Conservation (phyloP, 2,329 filamentous ascomycete genomes). For the Pleoardoris graminearum region DNA sequence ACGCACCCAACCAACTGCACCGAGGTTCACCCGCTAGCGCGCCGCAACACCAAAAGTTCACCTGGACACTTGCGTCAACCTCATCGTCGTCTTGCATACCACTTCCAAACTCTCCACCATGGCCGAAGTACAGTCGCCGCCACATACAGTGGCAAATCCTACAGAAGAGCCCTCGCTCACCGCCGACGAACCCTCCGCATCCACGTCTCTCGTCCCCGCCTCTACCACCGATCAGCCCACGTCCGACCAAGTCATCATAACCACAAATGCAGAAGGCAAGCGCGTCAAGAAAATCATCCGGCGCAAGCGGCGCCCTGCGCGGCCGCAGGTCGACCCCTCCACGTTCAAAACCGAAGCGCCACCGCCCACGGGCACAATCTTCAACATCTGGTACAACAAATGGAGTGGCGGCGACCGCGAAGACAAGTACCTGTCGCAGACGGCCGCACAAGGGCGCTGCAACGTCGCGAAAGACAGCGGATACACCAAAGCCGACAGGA, state of each 20-base stretch:
- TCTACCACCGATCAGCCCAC: conserved; percentile 17
- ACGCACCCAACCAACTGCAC: not conserved
- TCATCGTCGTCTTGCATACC: conserved; percentile 2
- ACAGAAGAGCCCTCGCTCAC: conserved; percentile 2
- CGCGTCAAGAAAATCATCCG: conserved; percentile 91
- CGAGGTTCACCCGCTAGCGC: not conserved
- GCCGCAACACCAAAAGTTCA: conserved; percentile 8
- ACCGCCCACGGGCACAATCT: conserved; percentile 90
- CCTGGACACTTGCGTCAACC: not conserved
- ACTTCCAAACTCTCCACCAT: conserved; percentile 21
- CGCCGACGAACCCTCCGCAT: conserved; percentile 23
- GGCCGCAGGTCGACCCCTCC: conserved; percentile 85
- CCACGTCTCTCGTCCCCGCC: conserved; percentile 29
- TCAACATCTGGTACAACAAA: conserved; percentile 99
- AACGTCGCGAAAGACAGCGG: conserved; percentile 71
- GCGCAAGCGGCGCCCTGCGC: conserved; percentile 85
- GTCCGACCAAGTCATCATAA: conserved; percentile 37
- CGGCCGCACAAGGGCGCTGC: conserved; percentile 80
- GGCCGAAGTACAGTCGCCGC: conserved; percentile 36
- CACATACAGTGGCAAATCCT: conserved; percentile 22
- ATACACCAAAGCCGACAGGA: conserved; percentile 55
- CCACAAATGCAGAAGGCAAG: conserved; percentile 52
- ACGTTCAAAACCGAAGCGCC: conserved; percentile 82
- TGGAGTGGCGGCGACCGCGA: conserved; percentile 96
- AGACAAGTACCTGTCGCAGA: conserved; percentile 84